These are phyloP conservation scores for Salix caprea DNA, from an alignment of 345 rosid species.

Conservation along the genomic window DNA sequence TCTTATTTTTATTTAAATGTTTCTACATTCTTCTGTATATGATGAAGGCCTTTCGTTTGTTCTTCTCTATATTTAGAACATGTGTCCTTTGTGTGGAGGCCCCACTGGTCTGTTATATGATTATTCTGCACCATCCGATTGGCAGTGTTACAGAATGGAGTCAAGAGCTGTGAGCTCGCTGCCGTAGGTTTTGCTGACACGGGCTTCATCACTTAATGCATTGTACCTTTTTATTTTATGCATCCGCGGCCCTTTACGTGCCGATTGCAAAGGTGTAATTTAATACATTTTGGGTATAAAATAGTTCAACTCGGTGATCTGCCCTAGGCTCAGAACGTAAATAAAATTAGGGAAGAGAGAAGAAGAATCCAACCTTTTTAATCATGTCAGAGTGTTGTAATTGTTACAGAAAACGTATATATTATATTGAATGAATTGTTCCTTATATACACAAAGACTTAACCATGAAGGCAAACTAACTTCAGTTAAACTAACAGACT, in stretches of 20 bases:
- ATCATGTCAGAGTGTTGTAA: no score
- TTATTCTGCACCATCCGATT: neutral
- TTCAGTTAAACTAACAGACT: no score
- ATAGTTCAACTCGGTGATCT: neutral
- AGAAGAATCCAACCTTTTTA: no score
- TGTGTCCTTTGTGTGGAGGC: neutral
- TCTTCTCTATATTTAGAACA: neutral
- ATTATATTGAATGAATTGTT: no score
- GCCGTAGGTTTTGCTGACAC: neutral
- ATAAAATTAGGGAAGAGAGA: no score
- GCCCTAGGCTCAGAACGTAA: no score
- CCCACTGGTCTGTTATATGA: neutral
- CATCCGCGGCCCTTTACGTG: neutral
- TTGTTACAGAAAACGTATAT: no score
- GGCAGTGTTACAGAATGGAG: neutral
- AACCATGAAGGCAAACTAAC: no score
- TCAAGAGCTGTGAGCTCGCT: neutral
- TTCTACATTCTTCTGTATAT: slow-evolving; percentile 4
- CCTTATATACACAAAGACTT: no score
- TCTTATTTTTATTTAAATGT: neutral
- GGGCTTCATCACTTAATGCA: neutral
- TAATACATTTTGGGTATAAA: neutral
- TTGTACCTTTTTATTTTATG: neutral
- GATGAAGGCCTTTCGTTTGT: neutral
- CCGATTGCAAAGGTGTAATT: neutral